phyloP scores from a whole-genome alignment of 306 rosid species.

The Astragalus glycyphyllos region DNA sequence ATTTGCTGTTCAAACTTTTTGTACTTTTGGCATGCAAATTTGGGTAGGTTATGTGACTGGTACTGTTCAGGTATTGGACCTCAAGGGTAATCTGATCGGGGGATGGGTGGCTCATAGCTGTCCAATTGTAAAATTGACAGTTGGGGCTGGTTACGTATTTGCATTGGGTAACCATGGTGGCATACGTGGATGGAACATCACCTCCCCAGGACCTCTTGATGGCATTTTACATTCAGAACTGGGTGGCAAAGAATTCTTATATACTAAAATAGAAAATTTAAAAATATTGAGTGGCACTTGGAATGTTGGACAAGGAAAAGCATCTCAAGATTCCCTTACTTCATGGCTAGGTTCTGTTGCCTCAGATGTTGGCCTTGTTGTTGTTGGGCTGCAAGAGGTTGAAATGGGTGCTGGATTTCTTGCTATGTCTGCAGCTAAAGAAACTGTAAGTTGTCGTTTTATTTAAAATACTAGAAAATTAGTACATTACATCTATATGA shows the following conservation, averaged over 20 bases:
- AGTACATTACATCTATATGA: constrained; percentile 24
- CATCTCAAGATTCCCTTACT: constrained; percentile 85
- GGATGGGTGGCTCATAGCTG: constrained; percentile 88
- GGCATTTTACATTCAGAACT: constrained; percentile 73
- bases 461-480: constrained; percentile 12
- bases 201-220: constrained; percentile 91
- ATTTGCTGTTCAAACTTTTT: constrained; percentile 81
- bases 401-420: constrained; percentile 99
- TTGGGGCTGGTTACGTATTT: constrained; percentile 78
- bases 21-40: constrained; percentile 75
- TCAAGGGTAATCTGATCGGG: constrained; percentile 78
- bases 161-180: constrained; percentile 95
- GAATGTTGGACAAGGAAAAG: constrained; percentile 99
- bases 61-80: constrained; percentile 78
- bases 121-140: constrained; percentile 70
- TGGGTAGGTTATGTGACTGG: constrained; percentile 95
- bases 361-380: constrained; percentile 79
- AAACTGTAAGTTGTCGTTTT: constrained; percentile 73
- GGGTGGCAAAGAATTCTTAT: constrained; percentile 82
- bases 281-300: constrained; percentile 90
- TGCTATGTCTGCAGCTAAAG: constrained; percentile 98
- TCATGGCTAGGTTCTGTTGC: constrained; percentile 89
- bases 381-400: constrained; percentile 98
- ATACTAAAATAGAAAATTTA: constrained; percentile 76
- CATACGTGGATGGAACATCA: constrained; percentile 88